phyloP scores from a whole-genome alignment of 495 filamentous ascomycete genomes.

The Hypomontagnella monticulosa region DNA sequence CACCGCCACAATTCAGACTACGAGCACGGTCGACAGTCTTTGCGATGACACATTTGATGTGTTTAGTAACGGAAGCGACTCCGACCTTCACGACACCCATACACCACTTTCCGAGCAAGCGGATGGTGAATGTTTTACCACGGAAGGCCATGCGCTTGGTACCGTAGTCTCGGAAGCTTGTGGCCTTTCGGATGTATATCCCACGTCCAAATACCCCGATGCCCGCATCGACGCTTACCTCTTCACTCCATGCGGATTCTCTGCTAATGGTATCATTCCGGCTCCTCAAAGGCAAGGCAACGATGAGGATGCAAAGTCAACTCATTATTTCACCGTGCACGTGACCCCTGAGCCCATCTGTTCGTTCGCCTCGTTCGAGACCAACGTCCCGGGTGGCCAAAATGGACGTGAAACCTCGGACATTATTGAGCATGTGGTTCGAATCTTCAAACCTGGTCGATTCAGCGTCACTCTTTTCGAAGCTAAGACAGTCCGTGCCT shows the following conservation, averaged over 20 bases:
- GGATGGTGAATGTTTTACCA: constrained; percentile 78
- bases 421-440: constrained; percentile 90
- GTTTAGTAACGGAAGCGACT: constrained; percentile 75
- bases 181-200: constrained; percentile 90
- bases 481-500: constrained; percentile 67
- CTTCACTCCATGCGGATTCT: constrained; percentile 97
- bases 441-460: constrained; percentile 93
- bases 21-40: constrained; percentile 38
- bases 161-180: constrained; percentile 91
- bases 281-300: constrained; percentile 63
- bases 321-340: constrained; percentile 98
- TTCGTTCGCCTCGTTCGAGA: constrained; percentile 99
- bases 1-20: constrained; percentile 49
- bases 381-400: constrained; percentile 93
- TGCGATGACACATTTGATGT: constrained; percentile 74
- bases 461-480: constrained; percentile 99
- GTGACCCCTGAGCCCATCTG: constrained; percentile 98
- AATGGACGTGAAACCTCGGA: constrained; percentile 88
- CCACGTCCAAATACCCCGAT: constrained; percentile 86
- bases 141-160: constrained; percentile 93
- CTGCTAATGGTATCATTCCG: constrained; percentile 95
- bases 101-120: constrained; percentile 65
- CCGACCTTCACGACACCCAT: constrained; percentile 68
- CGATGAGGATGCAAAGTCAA: constrained; percentile 63
- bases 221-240: constrained; percentile 95